These are phyloP conservation scores for Sphaceloma murrayae DNA, from an alignment of 2,329 filamentous ascomycete species.

Conservation along the genomic window DNA sequence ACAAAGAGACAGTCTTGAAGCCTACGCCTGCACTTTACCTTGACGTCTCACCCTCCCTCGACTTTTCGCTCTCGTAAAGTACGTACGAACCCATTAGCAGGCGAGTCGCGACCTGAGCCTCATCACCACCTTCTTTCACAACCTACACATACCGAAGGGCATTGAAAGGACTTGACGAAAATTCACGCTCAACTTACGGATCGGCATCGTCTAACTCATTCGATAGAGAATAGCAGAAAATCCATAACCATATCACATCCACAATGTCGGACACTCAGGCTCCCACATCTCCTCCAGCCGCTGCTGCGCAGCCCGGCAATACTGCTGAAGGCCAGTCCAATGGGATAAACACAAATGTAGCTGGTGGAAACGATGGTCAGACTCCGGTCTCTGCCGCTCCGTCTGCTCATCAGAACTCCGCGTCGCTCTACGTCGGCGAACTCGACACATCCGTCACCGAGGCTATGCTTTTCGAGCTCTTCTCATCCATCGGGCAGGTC, in stretches of 20 bases:
- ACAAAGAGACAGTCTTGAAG: constrained; percentile 6
- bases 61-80: constrained; percentile 8
- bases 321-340: constrained; percentile 55
- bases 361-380: constrained; percentile 54
- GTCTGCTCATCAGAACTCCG: constrained; percentile 68
- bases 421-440: constrained; percentile 97
- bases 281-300: constrained; percentile 48
- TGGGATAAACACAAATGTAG: constrained; percentile 45
- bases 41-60: constrained; percentile 15
- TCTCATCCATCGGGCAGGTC: constrained; percentile 97
- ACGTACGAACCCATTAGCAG: constrained; percentile 4
- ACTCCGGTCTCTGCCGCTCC: constrained; percentile 63
- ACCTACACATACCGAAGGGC: too few relatives aligned
- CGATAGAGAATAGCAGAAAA: constrained; percentile 5
- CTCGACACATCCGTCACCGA: constrained; percentile 96
- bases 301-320: constrained; percentile 64
- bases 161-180: too few relatives aligned
- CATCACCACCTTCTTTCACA: constrained; percentile 3
- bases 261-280: constrained; percentile 38
- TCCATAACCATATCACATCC: background rate
- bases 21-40: constrained; percentile 3
- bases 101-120: too few relatives aligned
- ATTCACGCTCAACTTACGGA: too few relatives aligned
- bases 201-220: background rate
- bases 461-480: constrained; percentile 99